Evolutionary conservation across 2,329 filamentous ascomycete genomes (phyloP), one percentile per base, ranked within the genome.

Genomic region (Colletotrichum tabaci): DNA sequence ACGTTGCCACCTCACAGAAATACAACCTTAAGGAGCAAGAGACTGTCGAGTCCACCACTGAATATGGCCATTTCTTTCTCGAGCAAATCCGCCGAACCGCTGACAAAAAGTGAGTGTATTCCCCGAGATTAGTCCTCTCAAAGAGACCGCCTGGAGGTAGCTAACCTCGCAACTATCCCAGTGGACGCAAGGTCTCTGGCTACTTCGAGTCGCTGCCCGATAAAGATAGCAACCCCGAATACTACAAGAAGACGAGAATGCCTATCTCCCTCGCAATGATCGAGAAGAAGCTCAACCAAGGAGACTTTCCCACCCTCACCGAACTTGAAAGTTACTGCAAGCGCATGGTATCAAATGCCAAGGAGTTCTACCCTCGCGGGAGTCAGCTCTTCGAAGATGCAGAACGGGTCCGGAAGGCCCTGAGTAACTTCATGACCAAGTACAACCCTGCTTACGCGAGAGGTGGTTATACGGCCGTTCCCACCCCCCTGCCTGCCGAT

Each of bases 361-460:
- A 97, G 81, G 91, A 94, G 65, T 96, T 90, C 82, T 96, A 96
- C 77, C 87, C 91, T 71, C 92, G 92, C 75, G 88, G 88, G 53
- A 94, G 93, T 0, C 84, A 90, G 68, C 87, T 93, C 47, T 96
- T 92, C 78, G 92, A 94, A 53, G 94, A 98, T 83, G 94, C 95
- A 10, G 95, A 98, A 81, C 90, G 94, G 60, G 89, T 98, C 56
- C 89, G 95, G 57, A 98, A 97, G 82, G 92, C 94, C 3, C 87
- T 96, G 50, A 95, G 93, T 80, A 96, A 95, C 77, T 94, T 91
- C 80, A 97, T 97, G 94, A 92, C 91, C 67, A 93, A 93, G 80
- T 88, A 92, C 76, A 97, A 98, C 77, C 94, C 95, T 16, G 94
- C 93, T 18, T 97, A 97, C 80, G 89, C 90, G 73, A 85, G 87